Percentiles rank a stretch among this genome's conserved stretches.
Evolutionary conservation across 2,329 filamentous ascomycete genomes (phyloP).

Genomic region (Scedosporium aurantiacum): DNA sequence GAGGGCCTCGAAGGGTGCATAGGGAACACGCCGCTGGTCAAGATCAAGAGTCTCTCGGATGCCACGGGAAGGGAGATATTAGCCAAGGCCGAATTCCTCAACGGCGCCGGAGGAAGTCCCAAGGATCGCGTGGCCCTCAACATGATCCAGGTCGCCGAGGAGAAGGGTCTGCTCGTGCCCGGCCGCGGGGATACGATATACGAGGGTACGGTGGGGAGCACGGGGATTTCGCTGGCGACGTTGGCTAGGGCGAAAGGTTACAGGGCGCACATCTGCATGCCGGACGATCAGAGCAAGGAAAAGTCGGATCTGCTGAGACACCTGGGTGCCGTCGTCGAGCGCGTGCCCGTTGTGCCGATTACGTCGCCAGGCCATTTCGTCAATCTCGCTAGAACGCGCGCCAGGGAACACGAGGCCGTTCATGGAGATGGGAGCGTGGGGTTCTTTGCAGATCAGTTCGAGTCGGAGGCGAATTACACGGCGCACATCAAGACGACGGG

Average conservation of each 20-base stretch:
- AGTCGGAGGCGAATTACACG: slow-evolving; percentile 77
- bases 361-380: slow-evolving; percentile 91
- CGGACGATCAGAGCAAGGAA: slow-evolving; percentile 76
- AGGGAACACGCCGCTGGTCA: slow-evolving; percentile 82
- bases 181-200: slow-evolving; percentile 88
- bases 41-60: slow-evolving; percentile 73
- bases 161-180: slow-evolving; percentile 62
- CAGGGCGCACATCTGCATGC: slow-evolving; percentile 93
- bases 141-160: slow-evolving; percentile 79
- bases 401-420: slow-evolving; percentile 55
- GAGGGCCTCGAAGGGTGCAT: slow-evolving; percentile 86
- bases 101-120: slow-evolving; percentile 85
- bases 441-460: slow-evolving; percentile 95
- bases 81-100: slow-evolving; percentile 92
- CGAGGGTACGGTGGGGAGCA: slow-evolving; percentile 93
- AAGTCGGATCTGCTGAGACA: slow-evolving; percentile 83
- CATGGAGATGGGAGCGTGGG: slow-evolving; percentile 54
- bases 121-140: slow-evolving; percentile 90
- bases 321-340: slow-evolving; percentile 84
- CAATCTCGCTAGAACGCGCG: slow-evolving; percentile 72
- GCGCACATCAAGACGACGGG: slow-evolving; percentile 78
- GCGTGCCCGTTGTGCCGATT: slow-evolving; percentile 83
- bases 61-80: slow-evolving; percentile 83
- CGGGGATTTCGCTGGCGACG: slow-evolving; percentile 86
- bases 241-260: slow-evolving; percentile 84